phyloP scores from a whole-genome alignment of 257 asterid genomes.

The Dorcoceras hygrometricum region DNA sequence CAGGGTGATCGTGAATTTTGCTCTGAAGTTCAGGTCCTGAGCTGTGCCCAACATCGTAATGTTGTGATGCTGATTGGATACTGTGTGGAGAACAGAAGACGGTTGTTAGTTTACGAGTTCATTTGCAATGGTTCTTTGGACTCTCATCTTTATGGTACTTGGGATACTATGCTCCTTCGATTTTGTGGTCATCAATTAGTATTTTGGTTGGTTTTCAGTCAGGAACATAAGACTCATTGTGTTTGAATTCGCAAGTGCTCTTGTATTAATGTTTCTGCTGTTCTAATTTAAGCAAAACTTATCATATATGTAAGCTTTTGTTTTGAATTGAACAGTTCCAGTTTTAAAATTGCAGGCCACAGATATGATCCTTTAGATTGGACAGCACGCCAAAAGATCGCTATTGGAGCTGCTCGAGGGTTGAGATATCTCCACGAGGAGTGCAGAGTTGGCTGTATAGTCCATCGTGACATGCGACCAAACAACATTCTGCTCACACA shows the following conservation, averaged over 20 bases:
- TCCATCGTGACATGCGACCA: constrained; percentile 90
- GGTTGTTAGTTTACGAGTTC: constrained; percentile 76
- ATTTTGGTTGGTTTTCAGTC: not conserved
- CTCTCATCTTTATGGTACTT: constrained; percentile 73
- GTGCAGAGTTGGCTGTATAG: constrained; percentile 91
- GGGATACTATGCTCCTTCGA: not conserved
- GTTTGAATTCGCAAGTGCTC: not conserved
- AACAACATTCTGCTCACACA: constrained; percentile 94
- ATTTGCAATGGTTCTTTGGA: constrained; percentile 92
- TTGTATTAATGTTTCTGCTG: not conserved
- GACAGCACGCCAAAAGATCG: constrained; percentile 69
- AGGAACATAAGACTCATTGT: not conserved
- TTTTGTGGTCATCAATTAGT: too few relatives aligned
- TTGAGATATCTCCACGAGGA: constrained; percentile 93
- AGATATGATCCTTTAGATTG: constrained; percentile 49
- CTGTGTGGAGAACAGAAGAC: constrained; percentile 68
- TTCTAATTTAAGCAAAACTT: not conserved
- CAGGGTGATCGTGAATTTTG: constrained; percentile 92
- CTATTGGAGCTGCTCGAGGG: constrained; percentile 90
- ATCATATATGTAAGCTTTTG: not conserved
- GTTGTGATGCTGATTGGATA: constrained; percentile 89
- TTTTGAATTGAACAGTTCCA: constrained; percentile 4
- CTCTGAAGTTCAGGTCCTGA: constrained; percentile 82
- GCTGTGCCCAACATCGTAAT: constrained; percentile 96
- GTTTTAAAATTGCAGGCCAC: constrained; percentile 38